Evolutionary conservation across 1,284 basidiomycete species (phyloP).

Genomic region (Inonotus obliquus): DNA sequence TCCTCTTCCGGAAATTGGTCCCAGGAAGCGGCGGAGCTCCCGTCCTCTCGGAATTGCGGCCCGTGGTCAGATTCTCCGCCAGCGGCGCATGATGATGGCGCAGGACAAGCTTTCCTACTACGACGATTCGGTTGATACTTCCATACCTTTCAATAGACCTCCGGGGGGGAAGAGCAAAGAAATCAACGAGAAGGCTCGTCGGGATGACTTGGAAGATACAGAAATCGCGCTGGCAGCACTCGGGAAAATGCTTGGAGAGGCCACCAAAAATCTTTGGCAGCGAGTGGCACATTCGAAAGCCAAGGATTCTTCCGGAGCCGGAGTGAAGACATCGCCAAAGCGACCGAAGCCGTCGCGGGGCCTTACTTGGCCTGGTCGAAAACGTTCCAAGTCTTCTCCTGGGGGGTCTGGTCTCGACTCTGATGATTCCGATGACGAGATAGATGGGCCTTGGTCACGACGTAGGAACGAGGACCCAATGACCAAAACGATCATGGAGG

Average conservation of each 20-base stretch:
- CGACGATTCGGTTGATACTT: neutral
- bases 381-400: neutral
- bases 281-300: conserved; percentile 6
- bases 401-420: neutral
- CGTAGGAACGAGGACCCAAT: conserved; percentile 14
- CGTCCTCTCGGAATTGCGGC: conserved; percentile 20
- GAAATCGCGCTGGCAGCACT: conserved; percentile 12
- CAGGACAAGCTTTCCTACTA: conserved; percentile 4
- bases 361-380: conserved; percentile 1
- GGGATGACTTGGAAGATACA: neutral
- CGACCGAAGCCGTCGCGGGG: neutral
- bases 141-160: neutral
- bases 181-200: neutral
- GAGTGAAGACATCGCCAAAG: neutral
- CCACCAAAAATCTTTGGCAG: conserved; percentile 11
- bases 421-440: conserved; percentile 11
- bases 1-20: conserved; percentile 18
- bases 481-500: conserved; percentile 16
- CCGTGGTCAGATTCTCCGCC: conserved; percentile 16
- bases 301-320: neutral
- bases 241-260: conserved; percentile 15
- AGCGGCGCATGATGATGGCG: conserved; percentile 9
- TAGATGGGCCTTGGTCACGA: conserved; percentile 10
- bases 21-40: conserved; percentile 12
- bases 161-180: neutral